Base-by-base conservation (phyloP, 176 grass and related monocot species). In the Pontederia paniculata region DNA sequence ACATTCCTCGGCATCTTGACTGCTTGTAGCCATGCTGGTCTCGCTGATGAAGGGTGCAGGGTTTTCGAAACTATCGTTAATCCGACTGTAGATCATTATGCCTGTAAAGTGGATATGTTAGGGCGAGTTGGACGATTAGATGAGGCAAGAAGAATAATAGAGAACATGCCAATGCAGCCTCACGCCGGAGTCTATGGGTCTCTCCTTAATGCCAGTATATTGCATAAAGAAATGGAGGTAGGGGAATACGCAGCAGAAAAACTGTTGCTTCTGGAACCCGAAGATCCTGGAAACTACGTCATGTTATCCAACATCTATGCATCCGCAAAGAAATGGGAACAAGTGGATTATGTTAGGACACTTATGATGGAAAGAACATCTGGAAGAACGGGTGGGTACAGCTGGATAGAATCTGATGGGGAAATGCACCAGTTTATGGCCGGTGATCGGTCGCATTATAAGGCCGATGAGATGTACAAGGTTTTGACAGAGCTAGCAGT, bases 281-380 rank as follows among this genome's bases (percentile, higher is more conserved):
- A 41, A 44, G 54, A 70, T 58, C 23, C 54, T 37, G 67, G 67
- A 53, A 70, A 70, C 20, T 70, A 70, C 19, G 67, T 70, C 4
- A 18, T 70, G 67, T 44, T 70, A 9, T 49, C 67, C n/a, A 70
- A 70, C 17, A 37, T 70, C 44, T 70, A 70, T 58, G 67, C 67
- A 19, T 48, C 54, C 13, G 21, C 43, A 42, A 43, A 21, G 21
- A 58, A 54, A 70, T 70, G 67, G 67, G 55, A 41, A 49, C n/a
- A 48, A 31, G 53, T 42, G 21, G 54, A 70, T 14, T 48, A 47
- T 58, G 22, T 49, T 11, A 70, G 54, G 54, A 49, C 21, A 50
- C 23, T 9, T 41, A 58, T 50, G 21, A 31, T 14, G 31, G 44
- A 58, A 58, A 49, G 44, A 48, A 21, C 54, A 10, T 20, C 49